These are phyloP conservation scores for Pisolithus orientalis DNA, from an alignment of 768 basidiomycete genomes.

Conservation along the genomic window DNA sequence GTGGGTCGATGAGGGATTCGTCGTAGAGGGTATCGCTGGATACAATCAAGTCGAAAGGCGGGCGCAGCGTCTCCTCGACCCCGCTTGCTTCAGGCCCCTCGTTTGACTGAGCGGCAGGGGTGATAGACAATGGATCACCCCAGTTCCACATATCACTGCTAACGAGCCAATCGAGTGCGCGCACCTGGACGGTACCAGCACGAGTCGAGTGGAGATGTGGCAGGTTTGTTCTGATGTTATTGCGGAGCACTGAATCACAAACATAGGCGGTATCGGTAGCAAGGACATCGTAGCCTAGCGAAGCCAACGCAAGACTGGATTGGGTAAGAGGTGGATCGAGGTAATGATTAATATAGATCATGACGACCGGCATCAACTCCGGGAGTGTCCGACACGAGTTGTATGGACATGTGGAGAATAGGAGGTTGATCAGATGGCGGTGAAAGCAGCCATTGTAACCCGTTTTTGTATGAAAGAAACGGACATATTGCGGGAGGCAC, in stretches of 20 bases:
- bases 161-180: slow-evolving; percentile 67
- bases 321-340: slow-evolving; percentile 1
- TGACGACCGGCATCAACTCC: neutral
- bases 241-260: slow-evolving; percentile 52
- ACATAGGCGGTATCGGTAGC: slow-evolving; percentile 70
- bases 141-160: slow-evolving; percentile 51
- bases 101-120: slow-evolving; percentile 23
- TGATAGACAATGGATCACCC: slow-evolving; percentile 31
- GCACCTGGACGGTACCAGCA: slow-evolving; percentile 48
- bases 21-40: slow-evolving; percentile 82
- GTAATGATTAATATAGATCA: neutral
- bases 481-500: neutral
- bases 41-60: slow-evolving; percentile 72
- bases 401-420: neutral
- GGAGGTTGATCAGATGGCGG: neutral
- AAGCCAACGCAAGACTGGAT: slow-evolving; percentile 53
- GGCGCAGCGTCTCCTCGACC: slow-evolving; percentile 25
- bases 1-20: slow-evolving; percentile 53
- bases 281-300: slow-evolving; percentile 70
- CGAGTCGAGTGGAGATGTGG: slow-evolving; percentile 19
- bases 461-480: neutral
- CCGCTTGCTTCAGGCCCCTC: slow-evolving; percentile 8
- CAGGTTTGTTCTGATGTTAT: slow-evolving; percentile 53
- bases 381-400: too few relatives aligned
- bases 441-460: neutral